Conservation (phyloP, 78 protist genomes). For the Tieghemostelium lacteum region DNA sequence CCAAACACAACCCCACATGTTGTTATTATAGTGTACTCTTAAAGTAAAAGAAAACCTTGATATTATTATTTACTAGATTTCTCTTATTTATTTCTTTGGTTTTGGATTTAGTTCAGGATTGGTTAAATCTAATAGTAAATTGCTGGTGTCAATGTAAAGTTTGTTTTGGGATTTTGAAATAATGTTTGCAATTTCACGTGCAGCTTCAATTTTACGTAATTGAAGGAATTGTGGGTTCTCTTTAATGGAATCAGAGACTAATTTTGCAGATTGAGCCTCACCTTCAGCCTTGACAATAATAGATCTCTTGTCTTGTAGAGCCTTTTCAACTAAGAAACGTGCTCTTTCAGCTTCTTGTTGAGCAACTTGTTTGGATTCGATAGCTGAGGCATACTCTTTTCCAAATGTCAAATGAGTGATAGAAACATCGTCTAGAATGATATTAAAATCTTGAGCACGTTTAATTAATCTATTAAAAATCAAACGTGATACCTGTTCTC, state of each 20-base stretch:
- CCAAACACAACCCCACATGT: no score
- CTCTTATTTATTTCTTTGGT: no score
- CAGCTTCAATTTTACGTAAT: constrained; percentile 90
- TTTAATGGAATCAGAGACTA: constrained; percentile 90
- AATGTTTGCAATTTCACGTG: constrained; percentile 88
- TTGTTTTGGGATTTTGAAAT: constrained; percentile 83
- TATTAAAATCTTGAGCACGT: constrained; percentile 92
- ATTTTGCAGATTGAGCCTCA: constrained; percentile 94
- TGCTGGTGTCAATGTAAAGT: constrained; percentile 84
- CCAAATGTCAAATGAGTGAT: constrained; percentile 94
- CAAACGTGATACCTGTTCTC: constrained; percentile 87
- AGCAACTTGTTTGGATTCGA: constrained; percentile 95
- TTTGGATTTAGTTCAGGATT: no score
- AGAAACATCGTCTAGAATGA: constrained; percentile 95
- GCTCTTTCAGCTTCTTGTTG: constrained; percentile 98
- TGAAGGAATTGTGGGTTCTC: constrained; percentile 92
- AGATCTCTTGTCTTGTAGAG: constrained; percentile 92
- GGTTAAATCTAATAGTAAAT: constrained; percentile 58
- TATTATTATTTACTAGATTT: no score
- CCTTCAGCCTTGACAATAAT: constrained; percentile 96
- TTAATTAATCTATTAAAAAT: constrained; percentile 80
- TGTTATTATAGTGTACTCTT: no score
- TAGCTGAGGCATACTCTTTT: constrained; percentile 94
- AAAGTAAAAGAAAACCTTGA: no score
- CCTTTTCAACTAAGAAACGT: constrained; percentile 93